phyloP scores from a whole-genome alignment of 2,329 filamentous ascomycete species.

The Xylaria sp. region DNA sequence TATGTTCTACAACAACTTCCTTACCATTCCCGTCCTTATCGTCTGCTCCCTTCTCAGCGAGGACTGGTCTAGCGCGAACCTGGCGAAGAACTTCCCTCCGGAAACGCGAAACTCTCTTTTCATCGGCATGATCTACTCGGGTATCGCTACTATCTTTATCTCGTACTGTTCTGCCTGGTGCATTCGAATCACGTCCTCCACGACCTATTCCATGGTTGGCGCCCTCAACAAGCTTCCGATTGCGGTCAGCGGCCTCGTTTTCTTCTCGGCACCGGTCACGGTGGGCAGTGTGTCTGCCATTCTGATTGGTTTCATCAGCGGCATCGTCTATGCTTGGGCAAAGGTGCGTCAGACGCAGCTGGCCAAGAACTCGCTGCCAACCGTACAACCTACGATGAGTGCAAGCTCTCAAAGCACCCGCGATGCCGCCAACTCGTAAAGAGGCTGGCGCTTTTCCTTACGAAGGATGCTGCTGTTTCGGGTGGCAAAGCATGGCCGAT shows the following conservation, averaged over 20 bases:
- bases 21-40: constrained; percentile 91
- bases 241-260: constrained; percentile 86
- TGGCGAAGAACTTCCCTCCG: constrained; percentile 85
- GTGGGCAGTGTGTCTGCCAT: constrained; percentile 92
- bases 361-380: constrained; percentile 68
- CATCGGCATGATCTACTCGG: constrained; percentile 90
- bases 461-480: background rate
- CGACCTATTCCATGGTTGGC: constrained; percentile 98
- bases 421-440: constrained; percentile 75
- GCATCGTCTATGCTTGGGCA: constrained; percentile 85
- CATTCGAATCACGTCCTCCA: constrained; percentile 94
- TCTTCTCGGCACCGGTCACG: constrained; percentile 93
- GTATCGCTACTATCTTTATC: constrained; percentile 92
- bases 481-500: constrained; percentile 12
- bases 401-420: constrained; percentile 89
- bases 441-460: background rate
- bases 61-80: constrained; percentile 87
- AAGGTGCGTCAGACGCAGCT: constrained; percentile 79
- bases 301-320: constrained; percentile 85
- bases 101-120: constrained; percentile 79
- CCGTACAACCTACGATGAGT: constrained; percentile 73
- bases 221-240: constrained; percentile 98
- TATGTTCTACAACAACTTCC: constrained; percentile 99
- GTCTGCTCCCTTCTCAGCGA: constrained; percentile 80
- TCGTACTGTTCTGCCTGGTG: constrained; percentile 99